Evolutionary conservation across 768 basidiomycete species (phyloP).

Genomic region (Russula emetica): DNA sequence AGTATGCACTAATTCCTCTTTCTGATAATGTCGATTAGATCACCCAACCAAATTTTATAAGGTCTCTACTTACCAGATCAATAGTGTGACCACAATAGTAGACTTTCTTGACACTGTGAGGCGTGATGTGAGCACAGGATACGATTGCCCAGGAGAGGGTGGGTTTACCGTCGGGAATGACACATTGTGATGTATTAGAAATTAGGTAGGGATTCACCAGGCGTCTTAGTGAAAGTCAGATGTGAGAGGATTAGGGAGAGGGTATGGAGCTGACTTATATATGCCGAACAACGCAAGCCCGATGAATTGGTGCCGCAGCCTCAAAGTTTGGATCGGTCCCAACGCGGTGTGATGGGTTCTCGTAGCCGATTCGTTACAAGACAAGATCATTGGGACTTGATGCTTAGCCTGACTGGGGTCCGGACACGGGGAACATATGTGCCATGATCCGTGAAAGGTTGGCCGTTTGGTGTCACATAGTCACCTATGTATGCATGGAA

Average conservation of each 20-base stretch:
- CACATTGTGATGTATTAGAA: conserved; percentile 19
- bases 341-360: conserved; percentile 24
- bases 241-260: conserved; percentile 13
- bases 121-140: neutral
- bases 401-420: conserved; percentile 25
- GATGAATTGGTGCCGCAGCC: conserved; percentile 17
- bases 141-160: neutral
- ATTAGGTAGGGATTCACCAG: conserved; percentile 4
- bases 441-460: conserved; percentile 23
- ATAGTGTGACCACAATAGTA: conserved; percentile 21
- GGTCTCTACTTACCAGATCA: conserved; percentile 18
- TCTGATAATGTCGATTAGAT: conserved; percentile 11
- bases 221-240: conserved; percentile 12
- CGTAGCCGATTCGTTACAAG: conserved; percentile 27
- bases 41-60: neutral
- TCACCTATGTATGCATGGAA: conserved; percentile 24
- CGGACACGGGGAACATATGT: conserved; percentile 24
- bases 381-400: conserved; percentile 25
- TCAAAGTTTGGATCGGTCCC: conserved; percentile 25
- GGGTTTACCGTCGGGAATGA: conserved; percentile 22
- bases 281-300: conserved; percentile 12
- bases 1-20: conserved; percentile 24
- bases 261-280: conserved; percentile 21
- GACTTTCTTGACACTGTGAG: conserved; percentile 19
- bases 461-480: conserved; percentile 16